Percentiles rank a stretch among this genome's conserved stretches.
Conservation (phyloP, 202 grass and related monocot species). For the Hordeum pubiflorum region DNA sequence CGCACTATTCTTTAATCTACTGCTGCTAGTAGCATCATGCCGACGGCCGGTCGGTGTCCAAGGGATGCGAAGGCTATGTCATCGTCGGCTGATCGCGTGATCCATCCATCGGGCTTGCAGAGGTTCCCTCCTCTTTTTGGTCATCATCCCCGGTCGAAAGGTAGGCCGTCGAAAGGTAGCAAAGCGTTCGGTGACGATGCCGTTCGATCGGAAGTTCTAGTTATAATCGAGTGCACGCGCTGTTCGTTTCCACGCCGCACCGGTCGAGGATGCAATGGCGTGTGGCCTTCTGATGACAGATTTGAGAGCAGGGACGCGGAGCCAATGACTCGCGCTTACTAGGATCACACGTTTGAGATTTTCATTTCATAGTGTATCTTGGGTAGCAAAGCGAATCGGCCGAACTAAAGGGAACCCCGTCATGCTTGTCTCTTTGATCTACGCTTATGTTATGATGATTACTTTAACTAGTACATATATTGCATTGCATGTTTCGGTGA, state of each 20-base stretch:
- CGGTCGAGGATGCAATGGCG: background rate
- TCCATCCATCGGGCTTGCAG: background rate
- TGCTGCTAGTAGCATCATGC: background rate
- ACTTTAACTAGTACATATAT: background rate
- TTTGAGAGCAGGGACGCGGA: background rate
- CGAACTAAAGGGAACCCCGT: background rate
- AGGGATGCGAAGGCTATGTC: background rate
- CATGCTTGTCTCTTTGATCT: background rate
- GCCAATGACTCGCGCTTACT: too few relatives aligned
- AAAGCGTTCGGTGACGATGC: background rate
- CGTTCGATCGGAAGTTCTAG: background rate
- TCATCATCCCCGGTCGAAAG: background rate
- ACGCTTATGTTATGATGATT: background rate
- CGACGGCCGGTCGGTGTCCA: background rate
- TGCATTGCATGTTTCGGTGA: too few relatives aligned
- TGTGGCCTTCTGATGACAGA: background rate
- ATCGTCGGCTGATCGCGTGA: constrained; percentile 11
- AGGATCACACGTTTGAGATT: too few relatives aligned
- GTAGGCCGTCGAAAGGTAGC: background rate
- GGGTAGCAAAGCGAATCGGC: background rate
- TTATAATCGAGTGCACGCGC: background rate
- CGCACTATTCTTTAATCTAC: background rate
- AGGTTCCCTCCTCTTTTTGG: background rate
- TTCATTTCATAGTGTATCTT: background rate
- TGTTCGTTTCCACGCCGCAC: background rate